Evolutionary conservation across 1,284 basidiomycete genomes (phyloP), one percentile per base, ranked within the genome.

Genomic region (Omphalotus olearius): DNA sequence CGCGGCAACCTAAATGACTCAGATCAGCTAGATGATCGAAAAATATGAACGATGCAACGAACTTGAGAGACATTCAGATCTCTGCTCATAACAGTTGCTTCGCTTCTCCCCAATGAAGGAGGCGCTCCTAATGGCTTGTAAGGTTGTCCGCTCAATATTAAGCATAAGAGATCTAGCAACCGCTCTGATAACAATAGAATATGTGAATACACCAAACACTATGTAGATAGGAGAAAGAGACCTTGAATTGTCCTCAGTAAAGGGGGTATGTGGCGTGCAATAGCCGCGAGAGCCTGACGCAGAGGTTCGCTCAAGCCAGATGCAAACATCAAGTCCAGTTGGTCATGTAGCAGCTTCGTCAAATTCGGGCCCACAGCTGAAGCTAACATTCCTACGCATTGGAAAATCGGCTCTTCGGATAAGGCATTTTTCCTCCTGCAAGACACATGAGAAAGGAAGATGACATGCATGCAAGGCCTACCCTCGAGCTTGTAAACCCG

Each of bases 331-430:
- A 98, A 76, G 65, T 98, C 94, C 30, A 99, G 81, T 59, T 98
- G 88, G 64, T 99, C 97, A 67, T 98, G 97, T 60, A 99, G 79
- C 53, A 97, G 80, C 63, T 95, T 93, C 0, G 97, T 98, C 47
- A 99, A 75, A 64, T 95, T 96, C 1, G 95, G 94, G 0, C 97
- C 97, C 36, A 99, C 94, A 4, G 97, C 93, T 0, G 86, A 84
- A 1, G 95, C 94, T 47, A 99, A 76, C 91, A 98, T 95, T 33
- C 93, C 93, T 45, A 99, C 83, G 68, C 97, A 99, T 73, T 98
- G 92, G 65, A 99, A 99, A 58, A 99, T 95, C 0, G 96, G 91
- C 56, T 93, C 93, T 69, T 98, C 96, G 13, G 90, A 86, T 4
- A 91, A 90, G 2, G 92, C 91, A 62, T 93, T 93, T 77, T 96